Conservation (phyloP, 2,329 filamentous ascomycete species). For the Colletotrichum spinosum region DNA sequence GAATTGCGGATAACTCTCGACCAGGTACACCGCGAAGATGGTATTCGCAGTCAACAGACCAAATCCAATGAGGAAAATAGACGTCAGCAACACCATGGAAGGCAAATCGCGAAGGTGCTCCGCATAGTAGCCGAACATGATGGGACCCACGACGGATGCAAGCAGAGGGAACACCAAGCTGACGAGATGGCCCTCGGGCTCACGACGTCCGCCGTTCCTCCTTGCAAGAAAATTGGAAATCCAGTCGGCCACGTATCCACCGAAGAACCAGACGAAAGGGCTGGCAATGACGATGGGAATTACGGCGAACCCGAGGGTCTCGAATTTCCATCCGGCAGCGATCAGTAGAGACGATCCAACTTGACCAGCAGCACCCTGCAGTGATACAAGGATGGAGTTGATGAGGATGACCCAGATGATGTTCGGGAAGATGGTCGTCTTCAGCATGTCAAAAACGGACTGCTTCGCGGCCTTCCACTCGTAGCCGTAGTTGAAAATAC, state of each 20-base stretch:
- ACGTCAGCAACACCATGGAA: conserved; percentile 44
- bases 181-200: conserved; percentile 49
- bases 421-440: conserved; percentile 49
- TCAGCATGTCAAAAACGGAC: conserved; percentile 45
- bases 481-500: conserved; percentile 46
- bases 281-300: conserved; percentile 37
- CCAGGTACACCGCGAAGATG: conserved; percentile 46
- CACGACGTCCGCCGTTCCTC: conserved; percentile 43
- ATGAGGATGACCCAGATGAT: conserved; percentile 49
- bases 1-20: conserved; percentile 48
- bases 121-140: conserved; percentile 47
- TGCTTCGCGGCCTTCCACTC: conserved; percentile 42
- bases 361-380: conserved; percentile 45
- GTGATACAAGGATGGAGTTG: conserved; percentile 47
- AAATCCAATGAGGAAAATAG: conserved; percentile 45
- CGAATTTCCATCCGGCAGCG: conserved; percentile 45
- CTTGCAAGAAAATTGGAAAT: conserved; percentile 45
- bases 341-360: conserved; percentile 38
- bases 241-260: conserved; percentile 46
- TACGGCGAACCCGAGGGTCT: conserved; percentile 44
- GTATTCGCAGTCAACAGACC: conserved; percentile 45
- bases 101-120: conserved; percentile 40
- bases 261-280: conserved; percentile 40
- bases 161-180: conserved; percentile 46
- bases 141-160: conserved; percentile 43